Conservation (phyloP, 2,329 filamentous ascomycete genomes). For the Verticillium albo-atrum region DNA sequence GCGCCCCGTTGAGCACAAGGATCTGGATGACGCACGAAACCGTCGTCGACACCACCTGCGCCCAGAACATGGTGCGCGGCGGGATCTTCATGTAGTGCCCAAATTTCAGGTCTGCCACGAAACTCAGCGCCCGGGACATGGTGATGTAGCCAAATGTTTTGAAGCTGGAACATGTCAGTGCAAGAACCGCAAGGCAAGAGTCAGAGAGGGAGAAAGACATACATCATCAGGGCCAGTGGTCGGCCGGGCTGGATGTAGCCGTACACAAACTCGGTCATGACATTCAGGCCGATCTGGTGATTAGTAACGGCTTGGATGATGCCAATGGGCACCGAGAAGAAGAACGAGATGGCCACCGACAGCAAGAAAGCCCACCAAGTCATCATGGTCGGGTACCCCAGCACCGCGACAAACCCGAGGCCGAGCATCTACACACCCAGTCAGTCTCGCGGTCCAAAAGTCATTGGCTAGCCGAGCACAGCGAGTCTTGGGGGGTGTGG, state of each 20-base stretch:
- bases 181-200: not conserved
- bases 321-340: constrained; percentile 62
- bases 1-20: constrained; percentile 57
- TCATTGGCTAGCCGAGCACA: not conserved
- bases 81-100: constrained; percentile 72
- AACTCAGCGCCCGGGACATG: constrained; percentile 61
- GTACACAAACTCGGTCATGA: constrained; percentile 69
- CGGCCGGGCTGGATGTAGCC: constrained; percentile 72
- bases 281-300: constrained; percentile 68
- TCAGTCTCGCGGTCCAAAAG: not conserved
- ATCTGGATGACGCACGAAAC: constrained; percentile 65
- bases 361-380: constrained; percentile 70
- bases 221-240: constrained; percentile 71
- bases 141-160: constrained; percentile 61
- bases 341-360: constrained; percentile 57
- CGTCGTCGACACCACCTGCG: constrained; percentile 61
- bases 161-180: constrained; percentile 37
- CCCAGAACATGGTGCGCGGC: constrained; percentile 61
- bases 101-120: constrained; percentile 63
- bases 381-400: constrained; percentile 62
- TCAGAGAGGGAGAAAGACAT: constrained; percentile 17
- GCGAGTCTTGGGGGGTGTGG: not conserved
- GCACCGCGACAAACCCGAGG: constrained; percentile 49
- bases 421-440: constrained; percentile 39
- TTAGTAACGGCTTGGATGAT: constrained; percentile 69